Conservation (phyloP, 2,329 filamentous ascomycete genomes). For the Alternaria ventricosa region DNA sequence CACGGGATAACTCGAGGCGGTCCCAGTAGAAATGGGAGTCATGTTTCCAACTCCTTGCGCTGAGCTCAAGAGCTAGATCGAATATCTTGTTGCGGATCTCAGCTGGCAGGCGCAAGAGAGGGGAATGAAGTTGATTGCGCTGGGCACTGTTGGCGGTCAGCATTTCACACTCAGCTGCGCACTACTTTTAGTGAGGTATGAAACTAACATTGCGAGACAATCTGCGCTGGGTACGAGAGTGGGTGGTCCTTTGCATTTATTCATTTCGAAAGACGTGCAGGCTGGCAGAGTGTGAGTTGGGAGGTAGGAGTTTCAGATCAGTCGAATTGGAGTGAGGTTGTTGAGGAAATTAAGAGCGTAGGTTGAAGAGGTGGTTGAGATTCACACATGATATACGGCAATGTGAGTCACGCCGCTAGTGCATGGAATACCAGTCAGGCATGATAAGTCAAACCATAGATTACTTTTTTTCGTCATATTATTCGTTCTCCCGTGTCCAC, state of each 20-base stretch:
- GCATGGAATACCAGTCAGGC: neutral
- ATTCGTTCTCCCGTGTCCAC: neutral
- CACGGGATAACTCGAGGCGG: neutral
- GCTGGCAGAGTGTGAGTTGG: neutral
- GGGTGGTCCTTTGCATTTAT: neutral
- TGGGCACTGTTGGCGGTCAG: neutral
- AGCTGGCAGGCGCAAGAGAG: neutral
- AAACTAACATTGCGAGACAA: neutral
- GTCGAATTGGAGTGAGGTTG: neutral
- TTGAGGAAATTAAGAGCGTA: neutral
- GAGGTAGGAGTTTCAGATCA: neutral
- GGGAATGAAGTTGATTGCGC: neutral
- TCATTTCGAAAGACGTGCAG: neutral
- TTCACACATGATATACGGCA: neutral
- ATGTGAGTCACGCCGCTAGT: neutral
- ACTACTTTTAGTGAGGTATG: neutral
- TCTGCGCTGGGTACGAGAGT: neutral
- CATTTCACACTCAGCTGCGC: neutral
- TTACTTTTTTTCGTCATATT: neutral
- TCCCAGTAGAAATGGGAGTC: neutral
- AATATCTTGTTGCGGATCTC: neutral
- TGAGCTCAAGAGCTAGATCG: neutral
- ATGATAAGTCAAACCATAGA: neutral
- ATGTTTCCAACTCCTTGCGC: neutral
- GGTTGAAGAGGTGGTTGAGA: neutral